Conservation (phyloP, 208 protist species). For the Leishmania gerbilli region DNA sequence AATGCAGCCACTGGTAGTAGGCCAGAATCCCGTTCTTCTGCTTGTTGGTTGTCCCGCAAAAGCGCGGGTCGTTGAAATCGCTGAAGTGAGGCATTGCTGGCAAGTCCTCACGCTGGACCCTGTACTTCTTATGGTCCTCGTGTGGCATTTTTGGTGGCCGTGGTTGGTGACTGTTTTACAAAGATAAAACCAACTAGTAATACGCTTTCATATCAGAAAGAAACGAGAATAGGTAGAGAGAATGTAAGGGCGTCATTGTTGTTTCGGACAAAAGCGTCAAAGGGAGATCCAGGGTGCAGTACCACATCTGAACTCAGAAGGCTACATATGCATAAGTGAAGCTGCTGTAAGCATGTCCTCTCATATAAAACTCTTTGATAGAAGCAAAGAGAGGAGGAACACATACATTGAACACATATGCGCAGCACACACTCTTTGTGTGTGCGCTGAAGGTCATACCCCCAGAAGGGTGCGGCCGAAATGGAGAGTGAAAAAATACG, state of each 20-base stretch:
- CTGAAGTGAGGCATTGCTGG: constrained; percentile 82
- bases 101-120: constrained; percentile 82
- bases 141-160: constrained; percentile 67
- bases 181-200: not conserved
- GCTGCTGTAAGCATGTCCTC: not conserved
- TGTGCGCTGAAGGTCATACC: not conserved
- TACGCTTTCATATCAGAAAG: not conserved
- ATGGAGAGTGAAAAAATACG: not conserved
- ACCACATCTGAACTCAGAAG: not conserved
- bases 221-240: not conserved
- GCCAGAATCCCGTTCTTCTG: constrained; percentile 90
- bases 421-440: not conserved
- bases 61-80: constrained; percentile 88
- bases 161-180: not conserved
- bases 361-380: not conserved
- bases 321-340: not conserved
- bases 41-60: constrained; percentile 68
- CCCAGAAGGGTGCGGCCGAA: not conserved
- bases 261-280: not conserved
- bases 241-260: not conserved
- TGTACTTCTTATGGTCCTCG: constrained; percentile 84
- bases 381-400: too few relatives aligned
- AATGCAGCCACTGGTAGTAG: constrained; percentile 93
- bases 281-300: not conserved
- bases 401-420: too few relatives aligned